Base-by-base conservation (phyloP, 2,329 filamentous ascomycete species). In the Lecanicillium sp. region DNA sequence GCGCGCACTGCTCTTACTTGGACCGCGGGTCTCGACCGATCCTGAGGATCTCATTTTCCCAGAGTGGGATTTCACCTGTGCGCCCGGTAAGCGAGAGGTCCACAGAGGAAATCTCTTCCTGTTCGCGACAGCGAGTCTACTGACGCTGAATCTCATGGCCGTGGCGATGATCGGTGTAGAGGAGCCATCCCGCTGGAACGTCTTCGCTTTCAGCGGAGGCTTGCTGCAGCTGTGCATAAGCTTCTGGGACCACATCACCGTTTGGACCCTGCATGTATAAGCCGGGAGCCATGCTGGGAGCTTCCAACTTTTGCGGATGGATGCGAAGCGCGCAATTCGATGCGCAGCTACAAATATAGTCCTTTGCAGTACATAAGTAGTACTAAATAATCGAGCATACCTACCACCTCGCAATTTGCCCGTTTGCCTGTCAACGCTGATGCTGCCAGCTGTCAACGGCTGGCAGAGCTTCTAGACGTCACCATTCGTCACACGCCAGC, bases 1-100 rank as follows among this genome's bases (percentile, higher is more conserved):
- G 27, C 7, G n/a, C n/a, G 22, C 22, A 11, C 22, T 11, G 37
- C 7, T 9, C 53, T 32, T 47, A 63, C 61, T 60, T 62, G 31
- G 36, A 31, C 5, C 29, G 33, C n/a, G 38, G 27, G 29, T 43
- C 41, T 20, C 41, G 41, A 20, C 41, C 41, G 18, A 43, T 43
- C 33, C 36, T 43, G 17, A 43, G 33, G 13, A 43, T 43, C 8
- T 29, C 20, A 14, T 14, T 43, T 17, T 43, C 25, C 27, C 17
- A 25, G 18, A 42, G 20, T 19, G 28, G 17, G 36, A 42, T 38
- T 35, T 42, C 30, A 38, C 30, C 36, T 42, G 36, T 36, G 32
- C 27, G 6, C 22, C 39, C 29, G 19, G 39, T 41, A 41, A 41
- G 39, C 39, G 39, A 41, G 39, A 33, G 37, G 27, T 41, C 39